phyloP scores from a whole-genome alignment of 495 filamentous ascomycete species.

The Podospora comata region DNA sequence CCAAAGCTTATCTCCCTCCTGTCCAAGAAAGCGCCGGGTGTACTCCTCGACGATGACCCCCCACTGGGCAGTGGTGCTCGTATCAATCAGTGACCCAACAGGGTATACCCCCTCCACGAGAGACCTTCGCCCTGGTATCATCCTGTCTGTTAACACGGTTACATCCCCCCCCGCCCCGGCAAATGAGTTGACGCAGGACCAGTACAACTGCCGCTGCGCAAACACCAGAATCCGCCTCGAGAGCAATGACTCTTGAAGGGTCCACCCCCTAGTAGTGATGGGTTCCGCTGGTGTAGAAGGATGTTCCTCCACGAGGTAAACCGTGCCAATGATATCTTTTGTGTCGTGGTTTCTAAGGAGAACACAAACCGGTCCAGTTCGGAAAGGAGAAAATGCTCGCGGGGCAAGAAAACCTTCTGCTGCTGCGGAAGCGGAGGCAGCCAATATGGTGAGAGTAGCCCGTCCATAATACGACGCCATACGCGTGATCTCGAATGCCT shows the following conservation, averaged over 20 bases:
- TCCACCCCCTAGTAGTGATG: conserved; percentile 11
- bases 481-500: conserved; percentile 12
- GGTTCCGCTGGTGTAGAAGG: not conserved
- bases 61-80: not conserved
- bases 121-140: not conserved
- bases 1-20: not conserved
- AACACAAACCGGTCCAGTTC: not conserved
- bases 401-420: conserved; percentile 9
- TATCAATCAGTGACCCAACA: not conserved
- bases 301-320: conserved; percentile 8
- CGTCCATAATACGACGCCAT: conserved; percentile 18
- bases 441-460: conserved; percentile 10
- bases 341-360: not conserved
- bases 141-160: not conserved
- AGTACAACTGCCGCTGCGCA: not conserved
- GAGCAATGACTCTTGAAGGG: not conserved
- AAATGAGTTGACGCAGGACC: not conserved
- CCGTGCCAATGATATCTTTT: not conserved
- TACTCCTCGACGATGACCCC: not conserved
- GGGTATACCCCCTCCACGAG: not conserved
- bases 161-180: not conserved
- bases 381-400: not conserved
- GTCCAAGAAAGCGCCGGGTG: not conserved
- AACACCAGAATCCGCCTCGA: not conserved
- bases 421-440: not conserved